Evolutionary conservation across 371 early-diverging fungal species (phyloP).

Genomic region (Capniomyces stellatus): DNA sequence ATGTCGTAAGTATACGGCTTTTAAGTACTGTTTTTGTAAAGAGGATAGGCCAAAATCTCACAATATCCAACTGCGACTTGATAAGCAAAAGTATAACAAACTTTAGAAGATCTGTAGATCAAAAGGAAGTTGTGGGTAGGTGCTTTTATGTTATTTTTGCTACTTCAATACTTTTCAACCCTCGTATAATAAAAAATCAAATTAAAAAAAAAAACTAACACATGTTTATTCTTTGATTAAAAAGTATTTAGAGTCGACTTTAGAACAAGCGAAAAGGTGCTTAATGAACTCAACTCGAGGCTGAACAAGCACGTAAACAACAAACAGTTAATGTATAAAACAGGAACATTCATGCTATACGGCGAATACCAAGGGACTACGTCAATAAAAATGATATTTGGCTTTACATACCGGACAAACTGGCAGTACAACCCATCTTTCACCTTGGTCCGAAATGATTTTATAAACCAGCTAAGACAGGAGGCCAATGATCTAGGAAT

Average conservation of each 20-base stretch:
- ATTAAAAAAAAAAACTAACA: background rate
- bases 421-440: background rate
- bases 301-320: background rate
- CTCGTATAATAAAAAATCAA: background rate
- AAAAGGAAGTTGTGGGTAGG: slow-evolving; percentile 12
- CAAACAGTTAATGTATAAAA: background rate
- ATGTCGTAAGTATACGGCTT: slow-evolving; percentile 54
- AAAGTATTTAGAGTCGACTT: background rate
- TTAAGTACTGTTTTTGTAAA: slow-evolving; percentile 46
- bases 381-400: background rate
- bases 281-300: background rate
- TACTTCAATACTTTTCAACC: too few species aligned
- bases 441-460: background rate
- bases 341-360: background rate
- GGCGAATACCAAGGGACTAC: background rate
- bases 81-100: slow-evolving; percentile 54
- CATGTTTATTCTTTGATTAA: background rate
- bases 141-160: background rate
- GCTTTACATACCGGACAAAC: background rate
- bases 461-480: background rate
- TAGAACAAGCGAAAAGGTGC: background rate
- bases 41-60: slow-evolving; percentile 48
- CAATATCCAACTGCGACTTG: slow-evolving; percentile 52
- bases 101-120: slow-evolving; percentile 26
- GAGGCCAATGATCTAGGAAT: slow-evolving; percentile 1